Percentiles rank a stretch among this genome's conserved stretches.
Evolutionary conservation across 2,329 filamentous ascomycete genomes (phyloP).

Genomic region (Aureobasidium sp.): DNA sequence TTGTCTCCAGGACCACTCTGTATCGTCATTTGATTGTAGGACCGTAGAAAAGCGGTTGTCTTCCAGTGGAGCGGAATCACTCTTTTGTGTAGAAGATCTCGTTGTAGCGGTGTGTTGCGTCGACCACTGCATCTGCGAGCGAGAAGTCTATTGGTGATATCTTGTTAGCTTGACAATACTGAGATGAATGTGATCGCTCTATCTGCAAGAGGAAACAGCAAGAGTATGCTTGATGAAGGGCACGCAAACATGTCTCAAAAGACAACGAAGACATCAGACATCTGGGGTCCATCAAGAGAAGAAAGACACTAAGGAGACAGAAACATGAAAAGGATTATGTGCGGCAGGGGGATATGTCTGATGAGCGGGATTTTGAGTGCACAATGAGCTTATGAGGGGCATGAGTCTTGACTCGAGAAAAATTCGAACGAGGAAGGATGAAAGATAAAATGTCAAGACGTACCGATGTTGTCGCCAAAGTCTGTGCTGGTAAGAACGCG

Average conservation of each 20-base stretch:
- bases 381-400: background rate
- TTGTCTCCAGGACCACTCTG: too few species aligned
- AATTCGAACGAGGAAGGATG: background rate
- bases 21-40: too few species aligned
- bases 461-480: slow-evolving; percentile 61
- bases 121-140: slow-evolving; percentile 69
- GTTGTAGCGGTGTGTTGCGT: slow-evolving; percentile 73
- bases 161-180: background rate
- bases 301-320: background rate
- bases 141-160: slow-evolving; percentile 53
- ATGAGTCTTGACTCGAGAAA: background rate
- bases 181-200: too few species aligned
- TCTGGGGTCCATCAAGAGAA: too few species aligned
- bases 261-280: too few species aligned
- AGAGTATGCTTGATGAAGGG: background rate
- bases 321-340: background rate
- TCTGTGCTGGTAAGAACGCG: slow-evolving; percentile 62
- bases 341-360: background rate
- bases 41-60: background rate
- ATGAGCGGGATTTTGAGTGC: background rate
- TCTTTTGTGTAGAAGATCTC: slow-evolving; percentile 64
- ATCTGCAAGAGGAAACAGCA: background rate
- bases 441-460: slow-evolving; percentile 25
- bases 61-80: background rate
- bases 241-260: too few species aligned